Conservation (phyloP, 495 filamentous ascomycete genomes). For the Podospora didyma region DNA sequence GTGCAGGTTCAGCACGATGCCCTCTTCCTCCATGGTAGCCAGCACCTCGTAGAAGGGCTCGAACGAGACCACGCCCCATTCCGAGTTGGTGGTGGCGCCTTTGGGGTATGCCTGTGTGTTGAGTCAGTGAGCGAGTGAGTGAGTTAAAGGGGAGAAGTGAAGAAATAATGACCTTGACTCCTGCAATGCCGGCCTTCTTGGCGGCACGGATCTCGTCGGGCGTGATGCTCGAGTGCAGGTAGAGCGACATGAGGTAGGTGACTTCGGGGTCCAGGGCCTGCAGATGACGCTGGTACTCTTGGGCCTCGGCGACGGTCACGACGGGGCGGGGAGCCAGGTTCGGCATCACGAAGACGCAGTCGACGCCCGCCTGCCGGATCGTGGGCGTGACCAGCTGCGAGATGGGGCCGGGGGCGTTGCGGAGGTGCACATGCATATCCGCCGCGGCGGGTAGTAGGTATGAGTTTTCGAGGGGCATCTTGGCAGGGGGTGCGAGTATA, state of each 20-base stretch:
- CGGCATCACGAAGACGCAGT: slow-evolving; percentile 68
- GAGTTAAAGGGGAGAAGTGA: neutral
- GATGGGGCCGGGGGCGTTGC: slow-evolving; percentile 65
- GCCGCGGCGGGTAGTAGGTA: slow-evolving; percentile 67
- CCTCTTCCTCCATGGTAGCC: slow-evolving; percentile 61
- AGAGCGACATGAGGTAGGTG: slow-evolving; percentile 85
- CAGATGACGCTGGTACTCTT: slow-evolving; percentile 69
- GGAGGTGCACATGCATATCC: slow-evolving; percentile 60
- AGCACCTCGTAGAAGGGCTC: slow-evolving; percentile 67
- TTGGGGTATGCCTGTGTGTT: slow-evolving; percentile 18
- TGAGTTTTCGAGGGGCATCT: slow-evolving; percentile 40
- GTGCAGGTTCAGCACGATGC: slow-evolving; percentile 56
- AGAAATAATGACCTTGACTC: slow-evolving; percentile 61
- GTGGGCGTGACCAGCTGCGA: slow-evolving; percentile 77
- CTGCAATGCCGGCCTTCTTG: slow-evolving; percentile 57
- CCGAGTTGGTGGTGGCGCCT: slow-evolving; percentile 81
- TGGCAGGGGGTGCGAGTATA: too few relatives aligned
- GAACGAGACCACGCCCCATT: slow-evolving; percentile 73
- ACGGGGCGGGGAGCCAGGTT: slow-evolving; percentile 58
- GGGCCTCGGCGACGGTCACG: slow-evolving; percentile 66
- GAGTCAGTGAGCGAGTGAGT: neutral
- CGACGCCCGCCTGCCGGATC: slow-evolving; percentile 64
- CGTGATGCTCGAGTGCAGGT: slow-evolving; percentile 66
- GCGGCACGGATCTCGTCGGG: slow-evolving; percentile 75
- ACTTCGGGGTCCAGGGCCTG: slow-evolving; percentile 66